Conservation (phyloP, 768 basidiomycete species). For the Chalciporus piperatus region DNA sequence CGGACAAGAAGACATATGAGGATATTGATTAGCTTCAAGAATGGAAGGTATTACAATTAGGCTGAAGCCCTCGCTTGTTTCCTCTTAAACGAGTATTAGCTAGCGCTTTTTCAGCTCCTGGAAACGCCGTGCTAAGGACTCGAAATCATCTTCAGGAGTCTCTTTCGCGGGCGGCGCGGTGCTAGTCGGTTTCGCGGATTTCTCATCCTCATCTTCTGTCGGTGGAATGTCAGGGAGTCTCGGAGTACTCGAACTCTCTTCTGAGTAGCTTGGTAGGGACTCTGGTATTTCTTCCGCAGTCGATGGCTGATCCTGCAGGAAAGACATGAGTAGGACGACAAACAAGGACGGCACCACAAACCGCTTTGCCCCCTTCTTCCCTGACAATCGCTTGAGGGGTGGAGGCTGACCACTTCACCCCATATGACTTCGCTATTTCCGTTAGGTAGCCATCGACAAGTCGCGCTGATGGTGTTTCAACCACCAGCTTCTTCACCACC, state of each 20-base stretch:
- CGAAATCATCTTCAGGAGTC: constrained; percentile 64
- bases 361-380: constrained; percentile 37
- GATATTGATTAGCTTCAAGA: constrained; percentile 7
- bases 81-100: constrained; percentile 4
- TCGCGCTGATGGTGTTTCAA: constrained; percentile 65
- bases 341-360: constrained; percentile 22
- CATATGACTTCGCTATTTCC: constrained; percentile 89
- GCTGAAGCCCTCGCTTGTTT: constrained; percentile 1
- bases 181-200: constrained; percentile 8
- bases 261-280: constrained; percentile 28
- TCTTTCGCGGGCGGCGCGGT: constrained; percentile 10
- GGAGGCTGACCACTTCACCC: constrained; percentile 61
- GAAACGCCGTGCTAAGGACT: constrained; percentile 74
- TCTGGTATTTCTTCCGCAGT: constrained; percentile 11
- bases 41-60: background rate
- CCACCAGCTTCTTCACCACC: constrained; percentile 72
- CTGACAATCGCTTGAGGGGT: constrained; percentile 21
- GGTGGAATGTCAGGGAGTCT: constrained; percentile 53
- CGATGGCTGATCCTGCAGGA: constrained; percentile 8
- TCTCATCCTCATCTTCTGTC: constrained; percentile 45
- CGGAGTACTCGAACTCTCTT: constrained; percentile 20
- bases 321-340: constrained; percentile 2
- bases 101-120: constrained; percentile 83
- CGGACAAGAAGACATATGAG: background rate
- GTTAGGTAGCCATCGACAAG: constrained; percentile 85